Evolutionary conservation across 495 filamentous ascomycete genomes (phyloP).

Genomic region (Venustampulla echinocandica): DNA sequence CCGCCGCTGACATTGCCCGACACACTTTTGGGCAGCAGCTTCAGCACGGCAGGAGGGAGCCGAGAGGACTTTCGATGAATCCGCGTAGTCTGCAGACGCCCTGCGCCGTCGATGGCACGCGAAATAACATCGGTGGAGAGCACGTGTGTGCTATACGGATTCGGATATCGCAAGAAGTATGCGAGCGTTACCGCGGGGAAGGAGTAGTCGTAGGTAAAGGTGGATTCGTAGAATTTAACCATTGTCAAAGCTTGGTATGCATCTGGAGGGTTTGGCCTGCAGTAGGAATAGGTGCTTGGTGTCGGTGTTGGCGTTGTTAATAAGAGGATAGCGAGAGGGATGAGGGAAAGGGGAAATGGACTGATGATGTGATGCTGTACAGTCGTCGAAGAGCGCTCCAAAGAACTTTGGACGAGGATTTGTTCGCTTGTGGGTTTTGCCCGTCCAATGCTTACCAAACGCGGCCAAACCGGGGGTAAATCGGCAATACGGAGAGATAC

Average conservation of each 20-base stretch:
- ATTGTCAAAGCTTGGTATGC: constrained; percentile 29
- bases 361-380: not conserved
- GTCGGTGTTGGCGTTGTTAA: not conserved
- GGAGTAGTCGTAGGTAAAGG: constrained; percentile 83
- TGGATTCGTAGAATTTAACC: constrained; percentile 85
- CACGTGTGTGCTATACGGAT: constrained; percentile 92
- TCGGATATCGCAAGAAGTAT: constrained; percentile 98
- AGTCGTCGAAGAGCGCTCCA: not conserved
- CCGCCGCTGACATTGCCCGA: constrained; percentile 59
- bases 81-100: constrained; percentile 77
- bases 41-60: constrained; percentile 71
- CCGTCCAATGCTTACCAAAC: too few species aligned
- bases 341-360: not conserved
- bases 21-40: constrained; percentile 63
- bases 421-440: too few species aligned
- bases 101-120: constrained; percentile 69
- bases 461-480: not conserved
- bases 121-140: constrained; percentile 93
- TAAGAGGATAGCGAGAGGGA: not conserved
- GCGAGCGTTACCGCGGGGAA: constrained; percentile 87
- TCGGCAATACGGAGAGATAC: too few species aligned
- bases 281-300: not conserved
- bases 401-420: too few species aligned
- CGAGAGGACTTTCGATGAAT: constrained; percentile 92
- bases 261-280: constrained; percentile 9